Conservation (phyloP, 1,284 basidiomycete species). For the Cutaneotrichosporon cutaneum region DNA sequence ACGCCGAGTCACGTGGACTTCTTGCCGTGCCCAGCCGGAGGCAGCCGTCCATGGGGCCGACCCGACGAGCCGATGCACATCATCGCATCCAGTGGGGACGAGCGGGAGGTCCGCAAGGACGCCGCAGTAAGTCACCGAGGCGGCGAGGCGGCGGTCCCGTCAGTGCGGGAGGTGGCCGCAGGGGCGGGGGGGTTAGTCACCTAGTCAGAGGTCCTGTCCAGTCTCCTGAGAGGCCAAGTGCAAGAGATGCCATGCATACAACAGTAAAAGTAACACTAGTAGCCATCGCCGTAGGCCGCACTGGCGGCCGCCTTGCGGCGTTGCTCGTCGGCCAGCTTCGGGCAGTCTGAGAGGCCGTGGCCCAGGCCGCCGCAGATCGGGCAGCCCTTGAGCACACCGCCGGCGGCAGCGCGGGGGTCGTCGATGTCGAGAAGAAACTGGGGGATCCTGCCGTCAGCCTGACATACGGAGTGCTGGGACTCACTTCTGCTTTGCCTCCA, state of each 20-base stretch:
- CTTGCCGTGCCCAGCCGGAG: no score
- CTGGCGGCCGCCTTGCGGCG: constrained; percentile 59
- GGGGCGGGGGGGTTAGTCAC: background rate
- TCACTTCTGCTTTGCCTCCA: constrained; percentile 96
- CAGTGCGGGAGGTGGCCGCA: background rate
- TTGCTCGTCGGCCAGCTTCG: constrained; percentile 92
- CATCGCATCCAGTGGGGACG: no score
- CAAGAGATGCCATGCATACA: background rate
- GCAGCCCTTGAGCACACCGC: constrained; percentile 78
- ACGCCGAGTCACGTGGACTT: background rate
- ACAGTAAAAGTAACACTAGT: constrained; percentile 44
- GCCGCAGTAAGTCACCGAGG: no score
- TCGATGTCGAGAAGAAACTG: constrained; percentile 91
- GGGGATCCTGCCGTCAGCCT: constrained; percentile 66
- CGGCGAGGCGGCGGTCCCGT: no score
- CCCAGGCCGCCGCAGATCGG: constrained; percentile 96
- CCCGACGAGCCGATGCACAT: no score
- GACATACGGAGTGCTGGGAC: constrained; percentile 38
- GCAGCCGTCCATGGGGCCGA: no score
- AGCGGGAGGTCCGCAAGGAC: no score
- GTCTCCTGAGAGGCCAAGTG: no score
- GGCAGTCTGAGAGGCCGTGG: constrained; percentile 89
- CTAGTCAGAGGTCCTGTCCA: background rate
- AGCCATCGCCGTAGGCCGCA: constrained; percentile 60
- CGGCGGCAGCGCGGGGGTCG: constrained; percentile 79